Evolutionary conservation across 1,284 basidiomycete species (phyloP), one percentile per base, ranked within the genome.

Genomic region (Dichomitus squalens): DNA sequence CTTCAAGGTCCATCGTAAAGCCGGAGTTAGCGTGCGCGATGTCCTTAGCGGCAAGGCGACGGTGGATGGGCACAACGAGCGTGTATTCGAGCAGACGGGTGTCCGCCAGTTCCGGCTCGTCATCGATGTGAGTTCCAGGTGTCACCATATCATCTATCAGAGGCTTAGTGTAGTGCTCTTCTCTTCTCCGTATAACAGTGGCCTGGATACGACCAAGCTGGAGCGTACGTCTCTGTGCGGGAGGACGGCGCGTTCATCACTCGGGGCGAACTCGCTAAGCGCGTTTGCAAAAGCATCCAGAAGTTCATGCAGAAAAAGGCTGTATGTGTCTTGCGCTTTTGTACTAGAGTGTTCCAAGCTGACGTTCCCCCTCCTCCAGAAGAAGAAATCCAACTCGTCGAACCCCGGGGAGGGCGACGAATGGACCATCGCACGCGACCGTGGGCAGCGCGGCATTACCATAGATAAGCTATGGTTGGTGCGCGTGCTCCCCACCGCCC

Each of bases 401-500:
- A 55, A n/a, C 40, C 41, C 29, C 40, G 23, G 27, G 27, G 34
- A 52, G 29, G 29, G 29, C 29, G 39, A 39, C 2, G 34, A 35
- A 23, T 66, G 65, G 65, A 23, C 39, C 7, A n/a, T 57, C 23
- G n/a, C 43, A 18, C 33, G 18, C 5, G 34, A 31, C 21, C 55
- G 61, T 21, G 55, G 53, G 11, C 46, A 52, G 31, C 47, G 40
- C 12, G 51, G 55, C 36, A 58, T 64, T 25, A 38, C 44, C 29
- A 47, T 57, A 20, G 57, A 64, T 34, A 49, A 63, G 12, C 41
- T 68, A 9, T 68, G 63, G 63, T 58, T 68, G 16, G 9, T 63
- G 1, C 57, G 59, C 11, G 55, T 68, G 36, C 36, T 48, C 9
- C 60, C 38, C n/a, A 64, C 59, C n/a, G 20, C 39, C 9, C 6